Evolutionary conservation across 2,329 filamentous ascomycete genomes (phyloP), one percentile per base, ranked within the genome.

Genomic region (Tolypocladium album): DNA sequence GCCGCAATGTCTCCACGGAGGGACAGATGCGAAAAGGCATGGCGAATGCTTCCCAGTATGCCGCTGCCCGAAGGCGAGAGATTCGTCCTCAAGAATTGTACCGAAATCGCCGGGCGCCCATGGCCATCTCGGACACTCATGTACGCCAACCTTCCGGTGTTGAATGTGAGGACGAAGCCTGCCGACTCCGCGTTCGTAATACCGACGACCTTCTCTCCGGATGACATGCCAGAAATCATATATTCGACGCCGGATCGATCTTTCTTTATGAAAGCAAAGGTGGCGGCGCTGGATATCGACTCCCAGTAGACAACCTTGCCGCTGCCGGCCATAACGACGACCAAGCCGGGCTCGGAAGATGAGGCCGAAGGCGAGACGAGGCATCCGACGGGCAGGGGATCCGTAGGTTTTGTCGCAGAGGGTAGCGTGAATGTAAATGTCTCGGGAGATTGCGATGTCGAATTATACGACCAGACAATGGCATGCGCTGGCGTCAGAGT

Each of bases 281-380:
- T 91, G 45, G 92, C 89, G 12, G 91, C 92, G 72, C 87, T 92
- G 60, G 93, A 92, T 64, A 97, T 89, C 45, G 91, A 95, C 71
- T 97, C 94, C 92, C 94, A 97, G 73, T 94, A 97, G 53, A 90
- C 87, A 58, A 97, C 85, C 72, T 88, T 92, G 58, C 94, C 94
- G 56, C 82, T 92, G 22, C 84, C 84, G 15, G 93, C 89, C 76
- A 93, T 90, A 43, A 97, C 82, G 43, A 97, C 83, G 36, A 99
- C 85, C 43, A 99, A 81, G 2, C 94, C 94, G 40, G 92, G 88
- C 66, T 96, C 89, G 56, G 85, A 84, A n/a, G 84, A 85, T 5
- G 87, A 87, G 13, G 89, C 87, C 6, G 90, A 89, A 57, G 89
- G 87, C 0, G 89, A 88, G 8, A 97, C 87, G 58, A 99, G 82